phyloP scores from a whole-genome alignment of 2,329 filamentous ascomycete genomes.

The Chrysosporium keratinophilum region DNA sequence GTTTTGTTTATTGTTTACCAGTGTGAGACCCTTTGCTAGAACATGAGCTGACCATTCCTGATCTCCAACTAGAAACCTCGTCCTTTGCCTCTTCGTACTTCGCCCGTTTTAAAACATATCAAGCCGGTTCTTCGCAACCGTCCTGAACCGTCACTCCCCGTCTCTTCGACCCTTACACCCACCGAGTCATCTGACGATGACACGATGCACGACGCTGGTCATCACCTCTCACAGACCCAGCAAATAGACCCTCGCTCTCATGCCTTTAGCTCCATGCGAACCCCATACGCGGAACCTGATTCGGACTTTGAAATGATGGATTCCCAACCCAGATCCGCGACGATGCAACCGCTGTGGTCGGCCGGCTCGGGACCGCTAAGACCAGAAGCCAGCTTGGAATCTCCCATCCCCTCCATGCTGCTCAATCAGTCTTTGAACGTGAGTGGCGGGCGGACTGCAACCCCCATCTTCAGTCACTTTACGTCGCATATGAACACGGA shows the following conservation, averaged over 20 bases:
- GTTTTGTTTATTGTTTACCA: neutral
- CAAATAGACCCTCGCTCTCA: neutral
- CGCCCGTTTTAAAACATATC: slow-evolving; percentile 19
- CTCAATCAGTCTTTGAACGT: slow-evolving; percentile 26
- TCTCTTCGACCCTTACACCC: slow-evolving; percentile 25
- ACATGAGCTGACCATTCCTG: neutral
- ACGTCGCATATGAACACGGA: slow-evolving; percentile 19
- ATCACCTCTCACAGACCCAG: neutral
- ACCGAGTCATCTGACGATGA: slow-evolving; percentile 32
- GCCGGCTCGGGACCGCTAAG: slow-evolving; percentile 16
- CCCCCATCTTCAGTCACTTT: slow-evolving; percentile 25
- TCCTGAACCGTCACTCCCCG: slow-evolving; percentile 1
- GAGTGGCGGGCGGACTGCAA: slow-evolving; percentile 23
- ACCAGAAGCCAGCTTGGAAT: slow-evolving; percentile 19
- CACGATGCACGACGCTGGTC: slow-evolving; percentile 15
- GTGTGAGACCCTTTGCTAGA: too few relatives aligned
- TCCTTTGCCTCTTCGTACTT: slow-evolving; percentile 25
- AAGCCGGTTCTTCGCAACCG: neutral
- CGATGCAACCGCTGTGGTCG: slow-evolving; percentile 17
- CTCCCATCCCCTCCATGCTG: slow-evolving; percentile 25
- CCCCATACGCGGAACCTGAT: slow-evolving; percentile 14
- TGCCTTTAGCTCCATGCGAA: slow-evolving; percentile 10
- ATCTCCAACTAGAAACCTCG: slow-evolving; percentile 24
- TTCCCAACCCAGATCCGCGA: slow-evolving; percentile 17
- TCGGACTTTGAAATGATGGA: slow-evolving; percentile 27